phyloP scores from a whole-genome alignment of 164 flowering plant genomes.

The Aristolochia contorta region DNA sequence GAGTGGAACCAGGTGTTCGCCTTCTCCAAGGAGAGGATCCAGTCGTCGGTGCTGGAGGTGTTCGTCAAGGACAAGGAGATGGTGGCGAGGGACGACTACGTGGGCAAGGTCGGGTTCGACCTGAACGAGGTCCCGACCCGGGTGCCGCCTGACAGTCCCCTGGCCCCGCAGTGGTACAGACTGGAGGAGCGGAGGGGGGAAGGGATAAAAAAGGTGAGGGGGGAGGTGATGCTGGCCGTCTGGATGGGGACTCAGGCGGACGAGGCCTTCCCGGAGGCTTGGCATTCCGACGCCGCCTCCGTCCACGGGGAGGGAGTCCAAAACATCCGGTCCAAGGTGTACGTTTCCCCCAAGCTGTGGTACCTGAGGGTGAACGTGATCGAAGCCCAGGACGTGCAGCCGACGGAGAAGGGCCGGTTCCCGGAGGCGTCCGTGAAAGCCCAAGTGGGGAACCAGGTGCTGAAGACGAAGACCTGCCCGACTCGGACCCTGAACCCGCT shows the following conservation, averaged over 20 bases:
- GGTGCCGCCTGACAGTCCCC: conserved; percentile 88
- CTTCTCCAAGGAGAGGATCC: conserved; percentile 23
- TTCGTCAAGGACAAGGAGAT: conserved; percentile 33
- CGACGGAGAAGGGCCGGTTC: conserved; percentile 37
- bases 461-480: conserved; percentile 48
- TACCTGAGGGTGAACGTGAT: conserved; percentile 83
- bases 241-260: conserved; percentile 95
- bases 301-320: conserved; percentile 72
- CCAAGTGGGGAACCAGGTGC: conserved; percentile 63
- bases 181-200: conserved; percentile 50
- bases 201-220: conserved; percentile 48
- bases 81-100: conserved; percentile 57
- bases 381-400: conserved; percentile 77
- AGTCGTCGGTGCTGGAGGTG: conserved; percentile 14
- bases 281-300: conserved; percentile 80
- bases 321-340: conserved; percentile 74
- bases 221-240: conserved; percentile 80
- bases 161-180: conserved; percentile 94
- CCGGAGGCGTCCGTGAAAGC: conserved; percentile 60
- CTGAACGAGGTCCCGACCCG: conserved; percentile 72
- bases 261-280: conserved; percentile 84
- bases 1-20: conserved; percentile 64
- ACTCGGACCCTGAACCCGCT: conserved; percentile 46
- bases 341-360: conserved; percentile 89
- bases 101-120: conserved; percentile 63